Conservation (phyloP, 148 eudicot genomes). For the Polygonum maritimum region DNA sequence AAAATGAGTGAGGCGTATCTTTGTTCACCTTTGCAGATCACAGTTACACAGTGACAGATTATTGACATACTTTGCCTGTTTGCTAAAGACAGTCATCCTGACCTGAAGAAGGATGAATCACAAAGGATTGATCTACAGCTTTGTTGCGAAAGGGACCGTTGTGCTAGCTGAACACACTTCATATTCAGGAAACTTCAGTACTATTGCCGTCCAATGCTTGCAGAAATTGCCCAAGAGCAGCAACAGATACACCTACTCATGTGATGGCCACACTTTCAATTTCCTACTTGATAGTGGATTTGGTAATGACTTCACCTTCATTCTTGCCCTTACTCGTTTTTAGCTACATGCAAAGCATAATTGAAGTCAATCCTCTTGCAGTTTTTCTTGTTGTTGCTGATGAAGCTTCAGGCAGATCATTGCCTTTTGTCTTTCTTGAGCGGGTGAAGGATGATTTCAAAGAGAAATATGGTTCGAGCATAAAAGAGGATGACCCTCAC, state of each 20-base stretch:
- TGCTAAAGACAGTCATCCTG: not conserved
- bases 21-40: not conserved
- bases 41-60: not conserved
- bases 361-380: constrained; percentile 22
- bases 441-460: constrained; percentile 91
- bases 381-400: constrained; percentile 96
- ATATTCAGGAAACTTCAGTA: constrained; percentile 93
- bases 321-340: not conserved
- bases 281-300: constrained; percentile 82
- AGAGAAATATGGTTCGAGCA: constrained; percentile 73
- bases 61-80: not conserved
- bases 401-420: constrained; percentile 78
- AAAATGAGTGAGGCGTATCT: not conserved
- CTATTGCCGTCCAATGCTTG: constrained; percentile 96
- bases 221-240: constrained; percentile 84
- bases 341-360: not conserved
- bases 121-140: constrained; percentile 87
- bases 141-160: constrained; percentile 91
- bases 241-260: constrained; percentile 92
- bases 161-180: constrained; percentile 98
- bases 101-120: constrained; percentile 47
- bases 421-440: constrained; percentile 96
- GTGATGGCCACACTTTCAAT: constrained; percentile 97
- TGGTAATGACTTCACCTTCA: constrained; percentile 34
- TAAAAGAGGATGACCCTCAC: constrained; percentile 52